Base-by-base conservation (phyloP, 257 asterid species). In the Catharanthus roseus region DNA sequence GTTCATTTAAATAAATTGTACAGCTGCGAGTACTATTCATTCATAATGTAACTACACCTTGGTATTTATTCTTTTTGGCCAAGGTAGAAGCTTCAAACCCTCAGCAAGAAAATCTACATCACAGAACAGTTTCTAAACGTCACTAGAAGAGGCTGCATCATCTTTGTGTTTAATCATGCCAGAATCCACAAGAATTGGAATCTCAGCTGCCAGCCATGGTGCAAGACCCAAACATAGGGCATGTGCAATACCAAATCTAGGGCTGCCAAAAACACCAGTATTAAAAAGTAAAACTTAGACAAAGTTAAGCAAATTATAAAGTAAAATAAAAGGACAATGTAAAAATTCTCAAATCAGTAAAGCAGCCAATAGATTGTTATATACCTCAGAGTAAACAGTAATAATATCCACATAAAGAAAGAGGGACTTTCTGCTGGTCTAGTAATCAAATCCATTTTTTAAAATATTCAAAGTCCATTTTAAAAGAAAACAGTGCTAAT, bases 171-270 rank as follows among this genome's bases (percentile, higher is more conserved):
- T 92, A 77, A 92, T 73, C 96, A 92, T 92, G 72, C 96, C 96
- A 68, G 97, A 89, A 86, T 89, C 97, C 65, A 89, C 96, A 9
- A 92, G 95, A 68, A 92, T 66, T 0, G 96, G 97, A 76, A 92
- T 92, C 81, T 92, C 97, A 19, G 96, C 97, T 15, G 96, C 97
- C 73, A 89, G 88, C 97, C 97, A 92, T 23, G 97, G 97, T 65
- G 96, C 96, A 72, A 89, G 96, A 9, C 97, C 97, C 85, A 92
- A 78, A 71, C 97, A 92, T 34, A 92, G 96, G 5, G 96, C 97
- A 74, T 92, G 97, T 2, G 97, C 97, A 65, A 92, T 82, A 34
- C 97, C 97, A 78, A 92, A 92, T 82, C 97, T 89, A 68, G 96
- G 97, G 77, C 97, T 91, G 86, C 72, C 36, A 74, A 42, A 71